Base-by-base conservation (phyloP, 352 stramenopile species). In the Phytopythium mirpurense region DNA sequence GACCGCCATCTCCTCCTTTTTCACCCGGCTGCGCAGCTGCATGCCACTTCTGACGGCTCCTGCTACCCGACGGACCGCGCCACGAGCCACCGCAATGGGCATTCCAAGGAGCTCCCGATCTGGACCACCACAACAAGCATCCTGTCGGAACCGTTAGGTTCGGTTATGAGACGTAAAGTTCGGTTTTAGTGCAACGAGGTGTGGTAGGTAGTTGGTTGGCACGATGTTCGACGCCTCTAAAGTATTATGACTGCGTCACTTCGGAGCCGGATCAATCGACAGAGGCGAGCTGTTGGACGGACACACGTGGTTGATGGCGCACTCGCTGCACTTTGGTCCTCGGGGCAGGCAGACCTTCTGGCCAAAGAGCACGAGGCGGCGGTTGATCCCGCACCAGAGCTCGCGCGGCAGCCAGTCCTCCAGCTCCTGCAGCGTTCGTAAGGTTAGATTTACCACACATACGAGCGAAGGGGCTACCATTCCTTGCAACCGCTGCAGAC, bases 301-400 rank as follows among this genome's bases (percentile, higher is more conserved):
- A 66, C 86, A 96, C 15, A 90, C 56, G 40, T 75, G 38, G 10
- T 45, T 69, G 60, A 95, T 72, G 45, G 65, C 71, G 60, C 86
- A 95, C 41, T 88, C 68, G 18, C 18, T 52, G 67, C 86, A 95
- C 56, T 88, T 88, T 11, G 86, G 86, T 2, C 63, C 66, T n/a
- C 75, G 68, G 14, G 81, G 74, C 7, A 75, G 59, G 42, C 87
- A 96, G n/a, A 97, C 74, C 57, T 97, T 93, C 65, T 99, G 95
- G 5, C 95, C 95, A 65, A 99, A 97, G 23, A 95, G 95, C 26
- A 99, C 96, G 41, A 98, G 87, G 9, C 97, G 60, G 14, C 90
- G 53, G 76, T 98, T 98, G 37, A 98, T 89, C 0, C 19, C 70
- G 3, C 67, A 65, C 96, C 95, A 99, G 44, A 88, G 67, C 51